Evolutionary conservation across 176 grass and related monocot species (phyloP), one percentile per base, ranked within the genome.

Genomic region (Dactylis glomerata): DNA sequence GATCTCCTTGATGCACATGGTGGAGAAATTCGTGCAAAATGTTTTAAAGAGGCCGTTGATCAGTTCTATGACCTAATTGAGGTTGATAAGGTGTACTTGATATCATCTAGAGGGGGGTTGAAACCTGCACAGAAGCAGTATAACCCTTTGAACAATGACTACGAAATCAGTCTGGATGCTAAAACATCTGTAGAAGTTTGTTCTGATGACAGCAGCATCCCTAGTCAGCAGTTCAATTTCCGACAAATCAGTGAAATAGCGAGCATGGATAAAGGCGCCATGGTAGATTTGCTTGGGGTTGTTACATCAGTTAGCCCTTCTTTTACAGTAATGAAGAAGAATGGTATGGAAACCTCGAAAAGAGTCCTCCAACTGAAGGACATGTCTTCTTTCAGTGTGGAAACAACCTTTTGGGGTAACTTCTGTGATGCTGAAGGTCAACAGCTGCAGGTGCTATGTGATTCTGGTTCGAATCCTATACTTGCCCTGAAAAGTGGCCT

Each of bases 271-370:
- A 81, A 9, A 20, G 68, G 51, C 38, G 56, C 89, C 1, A 81
- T 92, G 24, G 71, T 98, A 23, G 96, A 98, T 91, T 92, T 95
- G 66, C 81, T 98, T 88, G 92, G 96, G 33, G 70, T 93, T 42
- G 91, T 98, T 66, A 88, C 83, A 8, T 92, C 92, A 55, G 90
- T 95, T 64, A 85, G 71, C 66, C 91, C 96, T 82, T 55, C 87
- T 80, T 44, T 2, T 68, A 65, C 92, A 64, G 27, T 95, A 46
- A 87, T 69, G 44, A 67, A 85, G 55, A 98, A 89, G 87, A 88
- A 86, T 90, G 93, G 96, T 10, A 76, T 10, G 1, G 91, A 98
- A 78, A 57, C 86, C 72, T 77, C 64, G 56, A 98, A 86, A 82
- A 83, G 86, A 82, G 87, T 79, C 41, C 78, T 98, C 72, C 87